phyloP scores from a whole-genome alignment of 1,284 basidiomycete species.

The Calocybe gambosa region DNA sequence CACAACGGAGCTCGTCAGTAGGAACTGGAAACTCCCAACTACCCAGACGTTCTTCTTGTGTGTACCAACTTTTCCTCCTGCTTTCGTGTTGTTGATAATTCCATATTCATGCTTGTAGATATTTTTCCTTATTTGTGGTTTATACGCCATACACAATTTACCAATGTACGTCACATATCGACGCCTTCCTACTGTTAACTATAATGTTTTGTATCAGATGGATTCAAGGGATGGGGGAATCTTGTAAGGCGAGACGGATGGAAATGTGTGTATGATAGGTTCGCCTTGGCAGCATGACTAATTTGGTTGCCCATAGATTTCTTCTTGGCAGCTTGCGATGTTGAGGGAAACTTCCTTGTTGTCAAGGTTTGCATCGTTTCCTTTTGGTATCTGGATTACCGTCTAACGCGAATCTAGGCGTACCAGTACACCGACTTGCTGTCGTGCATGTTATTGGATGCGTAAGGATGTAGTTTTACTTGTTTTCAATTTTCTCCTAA shows the following conservation, averaged over 20 bases:
- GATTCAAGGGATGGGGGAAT: constrained; percentile 70
- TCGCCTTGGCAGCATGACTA: neutral
- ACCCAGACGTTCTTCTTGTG: constrained; percentile 80
- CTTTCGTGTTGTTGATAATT: neutral
- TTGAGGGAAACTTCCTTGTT: constrained; percentile 81
- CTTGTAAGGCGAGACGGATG: constrained; percentile 72
- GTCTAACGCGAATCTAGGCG: constrained; percentile 37
- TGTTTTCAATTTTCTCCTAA: constrained; percentile 8
- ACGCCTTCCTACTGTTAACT: neutral
- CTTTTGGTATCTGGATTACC: neutral
- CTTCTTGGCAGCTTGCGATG: constrained; percentile 72
- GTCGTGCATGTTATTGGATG: constrained; percentile 83
- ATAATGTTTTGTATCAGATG: constrained; percentile 41
- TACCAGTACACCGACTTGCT: constrained; percentile 83
- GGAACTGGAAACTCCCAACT: constrained; percentile 71
- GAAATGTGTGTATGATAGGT: constrained; percentile 57
- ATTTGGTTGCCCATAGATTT: constrained; percentile 43
- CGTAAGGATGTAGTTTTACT: constrained; percentile 38
- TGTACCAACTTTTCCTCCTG: constrained; percentile 23
- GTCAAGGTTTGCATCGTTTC: constrained; percentile 46
- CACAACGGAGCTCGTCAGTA: constrained; percentile 65
- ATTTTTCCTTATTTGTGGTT: constrained; percentile 66
- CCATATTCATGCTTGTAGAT: constrained; percentile 36
- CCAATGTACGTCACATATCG: constrained; percentile 41
- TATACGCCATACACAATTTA: constrained; percentile 88